Conservation (phyloP, 768 basidiomycete genomes). For the Clavulina sp. region DNA sequence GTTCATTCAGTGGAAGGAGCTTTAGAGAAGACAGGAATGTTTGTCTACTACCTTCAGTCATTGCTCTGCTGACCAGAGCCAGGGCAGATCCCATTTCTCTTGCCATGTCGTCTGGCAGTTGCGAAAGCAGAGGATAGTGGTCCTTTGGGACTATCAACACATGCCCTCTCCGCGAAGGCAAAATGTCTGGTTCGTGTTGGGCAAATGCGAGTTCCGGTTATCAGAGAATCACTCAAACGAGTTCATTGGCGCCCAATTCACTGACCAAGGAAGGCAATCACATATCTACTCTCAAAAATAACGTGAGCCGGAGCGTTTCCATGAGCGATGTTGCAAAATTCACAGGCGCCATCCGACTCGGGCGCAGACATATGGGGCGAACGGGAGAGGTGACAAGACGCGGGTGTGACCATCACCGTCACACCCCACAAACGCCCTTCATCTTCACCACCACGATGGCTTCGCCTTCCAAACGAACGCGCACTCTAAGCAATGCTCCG, state of each 20-base stretch:
- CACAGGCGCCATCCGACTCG: not conserved
- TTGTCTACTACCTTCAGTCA: not conserved
- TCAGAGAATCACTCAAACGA: not conserved
- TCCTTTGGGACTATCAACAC: not conserved
- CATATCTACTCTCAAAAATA: not conserved
- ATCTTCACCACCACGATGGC: too few species aligned
- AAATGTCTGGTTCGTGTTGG: not conserved
- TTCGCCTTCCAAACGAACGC: too few species aligned
- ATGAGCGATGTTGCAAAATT: not conserved
- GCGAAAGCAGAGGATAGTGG: not conserved
- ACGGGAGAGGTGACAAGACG: too few species aligned
- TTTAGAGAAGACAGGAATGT: not conserved
- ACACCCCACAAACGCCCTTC: too few species aligned
- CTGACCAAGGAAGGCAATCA: not conserved
- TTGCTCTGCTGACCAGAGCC: not conserved
- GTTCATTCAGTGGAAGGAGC: not conserved
- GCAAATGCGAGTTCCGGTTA: not conserved
- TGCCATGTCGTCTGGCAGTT: not conserved
- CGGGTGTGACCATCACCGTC: too few species aligned
- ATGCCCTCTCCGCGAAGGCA: not conserved
- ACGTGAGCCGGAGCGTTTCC: not conserved
- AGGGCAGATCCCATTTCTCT: not conserved
- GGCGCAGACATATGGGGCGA: too few species aligned
- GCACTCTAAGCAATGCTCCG: too few species aligned
- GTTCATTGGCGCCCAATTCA: too few species aligned